Base-by-base conservation (phyloP, 345 rosid species). In the Corchorus capsularis region DNA sequence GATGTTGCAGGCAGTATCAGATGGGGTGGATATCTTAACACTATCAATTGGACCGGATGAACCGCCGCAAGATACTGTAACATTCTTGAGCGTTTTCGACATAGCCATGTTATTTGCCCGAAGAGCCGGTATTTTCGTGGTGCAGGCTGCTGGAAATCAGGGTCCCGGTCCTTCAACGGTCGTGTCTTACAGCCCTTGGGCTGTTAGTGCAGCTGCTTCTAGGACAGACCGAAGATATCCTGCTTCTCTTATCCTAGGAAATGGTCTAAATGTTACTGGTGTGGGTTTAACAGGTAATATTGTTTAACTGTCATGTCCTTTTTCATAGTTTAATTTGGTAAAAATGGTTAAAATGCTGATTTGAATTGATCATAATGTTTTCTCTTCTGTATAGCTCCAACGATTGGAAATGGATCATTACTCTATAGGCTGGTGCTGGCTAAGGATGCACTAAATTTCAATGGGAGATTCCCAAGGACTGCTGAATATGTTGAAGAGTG, bases 141-240 rank as follows among this genome's bases (percentile, higher is more conserved):
- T 83, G 34, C 97, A 95, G 81, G 99, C 98, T 15, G 96, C 83
- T 8, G 98, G 98, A 8, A 91, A 95, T 78, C 79, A 74, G 0
- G 99, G 98, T 5, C 99, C 97, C 0, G 81, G 27, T 5, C 87
- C 87, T 39, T 84, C 92, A 32, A 83, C 92, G 0, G 92, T 90
- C 1, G 50, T 91, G 59, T 88, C 94, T 49, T 94, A 84, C 83
- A 89, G 97, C 87, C 98, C 98, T 0, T 94, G 98, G 98, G 86
- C 82, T 7, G 82, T 94, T 0, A 89, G 89, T 0, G 92, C 78
- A 0, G 98, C 90, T 0, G 83, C 93, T 13, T 84, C 88, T 83
- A 74, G 72, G 80, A 90, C 92, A 0, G 94, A 95, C 84, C 59
- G 98, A 80, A 82, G 41, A 52, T 93, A 89, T 73, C 85, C 89